Base-by-base conservation (phyloP, 495 filamentous ascomycete genomes). In the Glonium stellatum region DNA sequence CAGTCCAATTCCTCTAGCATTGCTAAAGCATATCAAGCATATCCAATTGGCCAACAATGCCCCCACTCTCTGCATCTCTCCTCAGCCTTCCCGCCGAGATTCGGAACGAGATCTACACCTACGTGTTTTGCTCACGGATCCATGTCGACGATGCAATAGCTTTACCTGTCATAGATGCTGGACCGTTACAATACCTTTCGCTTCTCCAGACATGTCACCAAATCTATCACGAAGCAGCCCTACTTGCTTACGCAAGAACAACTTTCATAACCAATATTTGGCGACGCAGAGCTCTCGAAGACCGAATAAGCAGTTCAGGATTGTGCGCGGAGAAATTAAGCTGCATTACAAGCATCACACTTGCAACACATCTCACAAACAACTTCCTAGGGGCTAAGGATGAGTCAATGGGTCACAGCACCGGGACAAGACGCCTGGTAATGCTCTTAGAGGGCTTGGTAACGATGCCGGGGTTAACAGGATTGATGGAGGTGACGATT, bases 21-120 rank as follows among this genome's bases (percentile, higher is more conserved):
- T 31, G 6, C 27, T 6, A 31, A 31, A 31, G 27, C 27, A 31
- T 31, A 31, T 6, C 27, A 6, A 31, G 27, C n/a, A 31, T 31
- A 31, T 31, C 27, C 27, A 2, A 31, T 6, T 31, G 27, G 3
- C 27, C 27, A 31, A 31, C 6, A 31, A 31, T 31, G 27, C 27
- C 27, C 3, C 27, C 27, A 31, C 27, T 31, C 39, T 11, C 39
- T 35, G 18, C 36, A 15, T n/a, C 54, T 37, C 75, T 57, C 34
- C 54, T 42, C 22, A 5, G 18, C 35, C 54, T 57, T 22, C 35
- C 54, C n/a, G 15, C 54, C 37, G 54, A 57, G 37, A 12, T 57
- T 31, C 54, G 54, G 10, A 57, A 57, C 25, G 10, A 46, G 22
- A 57, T 57, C 54, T 57, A 57, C 35, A 21, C 1, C 13, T 21